Evolutionary conservation across 1,284 basidiomycete genomes (phyloP), one percentile per base, ranked within the genome.

Genomic region (Puccinia triticina): DNA sequence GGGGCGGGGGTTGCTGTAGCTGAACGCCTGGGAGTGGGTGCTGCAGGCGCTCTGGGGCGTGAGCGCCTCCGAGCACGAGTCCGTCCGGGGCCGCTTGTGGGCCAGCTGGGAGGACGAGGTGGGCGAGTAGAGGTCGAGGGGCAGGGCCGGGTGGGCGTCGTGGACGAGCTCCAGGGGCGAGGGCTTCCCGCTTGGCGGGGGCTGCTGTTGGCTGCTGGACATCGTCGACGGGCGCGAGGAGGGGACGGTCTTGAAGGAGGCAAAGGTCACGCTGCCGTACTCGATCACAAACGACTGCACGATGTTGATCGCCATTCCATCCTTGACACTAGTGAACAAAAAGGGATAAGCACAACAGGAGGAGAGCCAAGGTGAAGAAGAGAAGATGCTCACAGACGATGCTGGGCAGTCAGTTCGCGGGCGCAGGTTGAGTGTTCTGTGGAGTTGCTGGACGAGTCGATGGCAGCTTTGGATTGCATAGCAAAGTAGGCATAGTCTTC

Each of bases 221-320:
- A 55, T 53, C 5, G 64, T 53, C 14, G 32, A 43, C 43, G 77
- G 50, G 1, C 48, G 37, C 21, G 66, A 55, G 34, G 43, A 5
- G 40, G 67, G n/a, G n/a, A 2, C 37, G 34, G 78, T 73, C 16
- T 61, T 43, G 53, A 80, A 80, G n/a, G 34, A 46, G n/a, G 69
- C 78, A 73, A 80, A 80, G 5, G 78, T 80, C 55, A 80, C 12
- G n/a, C 32, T 37, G 61, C 78, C 78, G 53, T 80, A 73, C 40
- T 73, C 43, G 59, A 80, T 80, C 50, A 73, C 78, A 72, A 80
- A 71, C 1, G 67, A 80, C 34, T 72, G 77, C 12, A 59, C 37
- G 14, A 57, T n/a, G 18, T 64, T 57, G 37, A 72, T 48, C n/a
- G 61, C 34, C 37, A 46, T 37, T 34, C 78, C 69, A 43, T 80